phyloP scores from a whole-genome alignment of 176 grass and related monocot genomes.

The Themeda triandra region DNA sequence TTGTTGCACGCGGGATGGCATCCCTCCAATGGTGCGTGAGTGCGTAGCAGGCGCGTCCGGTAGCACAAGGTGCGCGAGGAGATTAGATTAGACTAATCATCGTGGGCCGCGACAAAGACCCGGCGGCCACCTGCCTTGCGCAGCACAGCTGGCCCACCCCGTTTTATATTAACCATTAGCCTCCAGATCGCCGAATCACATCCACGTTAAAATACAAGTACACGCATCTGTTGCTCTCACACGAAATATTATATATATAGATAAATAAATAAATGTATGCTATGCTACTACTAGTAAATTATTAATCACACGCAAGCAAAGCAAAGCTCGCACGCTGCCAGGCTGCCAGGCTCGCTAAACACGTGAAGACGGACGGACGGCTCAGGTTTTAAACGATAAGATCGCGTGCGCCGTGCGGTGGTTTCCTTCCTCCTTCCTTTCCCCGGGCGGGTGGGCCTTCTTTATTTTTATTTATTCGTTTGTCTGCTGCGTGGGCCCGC shows the following conservation, averaged over 20 bases:
- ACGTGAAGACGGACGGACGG: slow-evolving; percentile 35
- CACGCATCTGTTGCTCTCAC: not conserved
- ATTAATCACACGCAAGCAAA: not conserved
- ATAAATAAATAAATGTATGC: not conserved
- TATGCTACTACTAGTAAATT: too few relatives aligned
- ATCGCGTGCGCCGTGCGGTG: not conserved
- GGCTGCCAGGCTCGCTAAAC: slow-evolving; percentile 21
- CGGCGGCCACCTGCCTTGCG: not conserved
- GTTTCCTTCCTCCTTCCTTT: not conserved
- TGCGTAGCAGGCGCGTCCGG: slow-evolving; percentile 5
- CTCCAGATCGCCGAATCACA: not conserved
- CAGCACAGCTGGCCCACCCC: not conserved
- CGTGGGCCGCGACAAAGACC: slow-evolving; percentile 18
- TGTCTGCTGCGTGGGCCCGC: not conserved
- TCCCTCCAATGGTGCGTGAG: not conserved
- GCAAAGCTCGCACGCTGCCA: not conserved
- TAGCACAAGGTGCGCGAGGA: not conserved
- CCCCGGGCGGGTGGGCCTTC: not conserved
- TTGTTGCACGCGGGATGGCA: not conserved
- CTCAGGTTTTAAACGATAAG: slow-evolving; percentile 46
- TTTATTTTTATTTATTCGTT: not conserved
- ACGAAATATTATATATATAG: not conserved
- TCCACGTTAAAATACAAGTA: not conserved
- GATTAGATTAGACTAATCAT: slow-evolving; percentile 22
- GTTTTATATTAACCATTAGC: not conserved